These are phyloP conservation scores for Rutstroemia sp. DNA, from an alignment of 2,329 filamentous ascomycete species.

Conservation along the genomic window DNA sequence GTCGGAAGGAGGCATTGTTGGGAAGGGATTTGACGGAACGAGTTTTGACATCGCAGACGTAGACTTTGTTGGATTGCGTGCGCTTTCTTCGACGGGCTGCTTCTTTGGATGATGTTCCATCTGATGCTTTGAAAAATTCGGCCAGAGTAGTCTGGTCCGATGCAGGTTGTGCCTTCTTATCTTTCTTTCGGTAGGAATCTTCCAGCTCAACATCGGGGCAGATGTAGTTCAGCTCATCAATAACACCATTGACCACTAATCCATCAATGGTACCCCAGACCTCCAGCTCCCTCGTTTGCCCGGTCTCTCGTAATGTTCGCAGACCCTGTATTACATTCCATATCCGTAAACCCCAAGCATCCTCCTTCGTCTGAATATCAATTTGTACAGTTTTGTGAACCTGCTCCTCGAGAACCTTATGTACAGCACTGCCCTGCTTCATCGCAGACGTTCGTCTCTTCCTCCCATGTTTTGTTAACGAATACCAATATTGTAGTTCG, in stretches of 20 bases:
- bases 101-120: slow-evolving; percentile 14
- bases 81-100: slow-evolving; percentile 11
- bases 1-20: slow-evolving; percentile 57
- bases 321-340: slow-evolving; percentile 91
- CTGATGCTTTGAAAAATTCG: slow-evolving; percentile 23
- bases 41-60: slow-evolving; percentile 86
- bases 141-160: slow-evolving; percentile 23
- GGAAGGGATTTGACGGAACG: slow-evolving; percentile 55
- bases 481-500: slow-evolving; percentile 89
- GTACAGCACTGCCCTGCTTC: slow-evolving; percentile 72
- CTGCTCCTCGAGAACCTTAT: slow-evolving; percentile 77
- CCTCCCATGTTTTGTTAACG: slow-evolving; percentile 67
- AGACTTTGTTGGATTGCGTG: slow-evolving; percentile 39
- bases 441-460: slow-evolving; percentile 75
- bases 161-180: slow-evolving; percentile 28
- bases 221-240: slow-evolving; percentile 74
- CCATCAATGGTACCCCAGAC: slow-evolving; percentile 82
- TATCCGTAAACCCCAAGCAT: slow-evolving; percentile 71
- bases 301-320: slow-evolving; percentile 61
- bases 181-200: slow-evolving; percentile 23
- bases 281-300: slow-evolving; percentile 68
- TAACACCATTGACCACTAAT: slow-evolving; percentile 79
- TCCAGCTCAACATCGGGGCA: slow-evolving; percentile 70
- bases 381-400: slow-evolving; percentile 72
- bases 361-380: slow-evolving; percentile 66